Evolutionary conservation across 768 basidiomycete genomes (phyloP), one percentile per base, ranked within the genome.

Genomic region (Pisolithus microcarpus): DNA sequence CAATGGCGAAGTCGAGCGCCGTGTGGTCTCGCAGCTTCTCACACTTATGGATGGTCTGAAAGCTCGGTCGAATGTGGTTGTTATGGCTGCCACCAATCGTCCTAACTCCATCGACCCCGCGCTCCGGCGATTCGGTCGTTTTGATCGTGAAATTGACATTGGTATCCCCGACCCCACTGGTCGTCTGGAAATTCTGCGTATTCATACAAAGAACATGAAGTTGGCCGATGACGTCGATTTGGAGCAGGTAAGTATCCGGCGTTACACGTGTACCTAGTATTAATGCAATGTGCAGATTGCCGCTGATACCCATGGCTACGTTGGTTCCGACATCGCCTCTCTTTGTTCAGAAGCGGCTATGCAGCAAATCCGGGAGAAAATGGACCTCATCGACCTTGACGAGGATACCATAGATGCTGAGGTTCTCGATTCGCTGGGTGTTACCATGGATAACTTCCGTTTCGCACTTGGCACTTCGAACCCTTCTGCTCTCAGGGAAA

Each of bases 151-250:
- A 72, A 88, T 99, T 59, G 96, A 99, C 71, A 99, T 99, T 56
- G 92, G 96, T 63, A 98, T 99, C 58, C 96, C 96, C 40, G 96
- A 99, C 70, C 96, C 96, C 0, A 98, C 95, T 52, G 96, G 96
- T 50, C 95, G 96, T 71, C 82, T 98, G 42, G 96, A 99, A 67
- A 99, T 98, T 63, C 85, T 98, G 55, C 89, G 95, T 48, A 98
- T 99, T 55, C 96, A 98, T 77, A 98, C 96, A 51, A 98, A 98
- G 84, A 98, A 99, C 75, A 98, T 99, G 96, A 99, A 98, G 72
- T 78, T 98, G 45, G 81, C 70, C 23, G 94, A 98, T 51, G 95
- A 98, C 58, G 96, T 98, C 36, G 96, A 99, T 63, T 82, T 98
- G 53, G 96, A 99, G 70, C 91, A 92, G 75, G 88, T 85, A 60